These are phyloP conservation scores for Ceratobasidium sp. DNA, from an alignment of 1,284 basidiomycete genomes.

Conservation along the genomic window DNA sequence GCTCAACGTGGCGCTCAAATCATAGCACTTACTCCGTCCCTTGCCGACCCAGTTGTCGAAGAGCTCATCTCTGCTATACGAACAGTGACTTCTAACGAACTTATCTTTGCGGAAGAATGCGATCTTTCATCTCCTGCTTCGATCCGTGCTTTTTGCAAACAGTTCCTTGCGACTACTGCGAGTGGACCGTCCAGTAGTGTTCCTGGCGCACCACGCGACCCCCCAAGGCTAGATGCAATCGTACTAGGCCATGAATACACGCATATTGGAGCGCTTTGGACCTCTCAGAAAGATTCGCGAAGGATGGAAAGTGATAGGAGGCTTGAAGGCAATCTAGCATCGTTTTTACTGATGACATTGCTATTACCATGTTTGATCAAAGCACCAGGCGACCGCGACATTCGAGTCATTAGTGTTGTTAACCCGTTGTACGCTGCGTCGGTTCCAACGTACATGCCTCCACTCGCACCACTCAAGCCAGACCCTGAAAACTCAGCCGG, in stretches of 20 bases:
- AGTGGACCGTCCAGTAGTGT: slow-evolving; percentile 53
- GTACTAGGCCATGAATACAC: slow-evolving; percentile 80
- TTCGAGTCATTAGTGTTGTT: slow-evolving; percentile 82
- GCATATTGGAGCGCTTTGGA: slow-evolving; percentile 68
- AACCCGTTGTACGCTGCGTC: slow-evolving; percentile 88
- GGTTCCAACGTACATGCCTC: slow-evolving; percentile 63
- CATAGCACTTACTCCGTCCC: slow-evolving; percentile 67
- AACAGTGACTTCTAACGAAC: slow-evolving; percentile 74
- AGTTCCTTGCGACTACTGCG: slow-evolving; percentile 63
- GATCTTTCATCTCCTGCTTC: slow-evolving; percentile 73
- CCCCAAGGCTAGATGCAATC: slow-evolving; percentile 76
- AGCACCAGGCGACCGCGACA: slow-evolving; percentile 84
- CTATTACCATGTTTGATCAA: slow-evolving; percentile 82
- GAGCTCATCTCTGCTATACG: slow-evolving; percentile 74
- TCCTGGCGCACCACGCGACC: slow-evolving; percentile 62
- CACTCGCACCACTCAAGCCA: slow-evolving; percentile 51
- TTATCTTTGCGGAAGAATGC: slow-evolving; percentile 80
- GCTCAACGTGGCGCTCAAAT: slow-evolving; percentile 80
- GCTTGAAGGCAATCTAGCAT: slow-evolving; percentile 61
- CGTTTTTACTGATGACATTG: slow-evolving; percentile 81
- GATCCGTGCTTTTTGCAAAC: slow-evolving; percentile 71
- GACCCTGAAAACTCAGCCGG: slow-evolving; percentile 41
- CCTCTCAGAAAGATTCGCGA: slow-evolving; percentile 50
- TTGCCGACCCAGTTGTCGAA: slow-evolving; percentile 69
- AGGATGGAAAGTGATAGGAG: slow-evolving; percentile 49